A percentile compares a stretch with the other conserved stretches of the same genome.
These are phyloP conservation scores for Fonsecaea pugnacius DNA, from an alignment of 2,329 filamentous ascomycete species.

Conservation along the genomic window DNA sequence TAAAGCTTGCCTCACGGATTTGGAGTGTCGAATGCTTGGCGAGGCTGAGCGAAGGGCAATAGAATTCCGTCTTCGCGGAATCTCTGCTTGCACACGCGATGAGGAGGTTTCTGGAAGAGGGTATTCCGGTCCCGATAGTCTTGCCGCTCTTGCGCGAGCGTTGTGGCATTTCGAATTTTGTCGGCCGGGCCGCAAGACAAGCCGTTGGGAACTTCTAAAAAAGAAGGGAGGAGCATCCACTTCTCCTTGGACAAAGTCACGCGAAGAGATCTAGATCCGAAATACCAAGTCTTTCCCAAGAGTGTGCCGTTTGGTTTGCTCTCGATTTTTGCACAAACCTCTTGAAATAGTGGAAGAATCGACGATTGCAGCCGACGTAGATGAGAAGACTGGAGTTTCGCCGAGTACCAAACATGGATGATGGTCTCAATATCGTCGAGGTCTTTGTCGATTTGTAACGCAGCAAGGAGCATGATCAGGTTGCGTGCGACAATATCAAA, in stretches of 20 bases:
- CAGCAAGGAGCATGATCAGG: background rate
- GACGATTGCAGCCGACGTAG: background rate
- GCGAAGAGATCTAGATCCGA: background rate
- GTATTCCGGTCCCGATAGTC: background rate
- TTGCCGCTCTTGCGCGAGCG: background rate
- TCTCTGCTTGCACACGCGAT: background rate
- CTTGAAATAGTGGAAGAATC: background rate
- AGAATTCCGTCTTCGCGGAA: constrained; percentile 7
- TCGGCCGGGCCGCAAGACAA: background rate
- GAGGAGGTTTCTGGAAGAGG: background rate
- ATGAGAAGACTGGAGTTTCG: background rate
- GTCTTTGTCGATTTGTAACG: background rate
- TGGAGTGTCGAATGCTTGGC: background rate
- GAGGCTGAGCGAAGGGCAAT: background rate
- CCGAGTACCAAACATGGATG: background rate
- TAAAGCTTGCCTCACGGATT: background rate
- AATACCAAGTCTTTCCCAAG: background rate
- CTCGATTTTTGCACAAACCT: background rate
- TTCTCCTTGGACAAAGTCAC: background rate
- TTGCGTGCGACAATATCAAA: background rate
- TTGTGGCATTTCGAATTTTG: background rate
- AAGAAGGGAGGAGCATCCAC: background rate
- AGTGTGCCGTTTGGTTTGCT: background rate
- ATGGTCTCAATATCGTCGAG: background rate
- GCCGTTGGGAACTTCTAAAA: background rate